Conservation (phyloP, 2,329 filamentous ascomycete genomes). For the Fusarium robinianum region DNA sequence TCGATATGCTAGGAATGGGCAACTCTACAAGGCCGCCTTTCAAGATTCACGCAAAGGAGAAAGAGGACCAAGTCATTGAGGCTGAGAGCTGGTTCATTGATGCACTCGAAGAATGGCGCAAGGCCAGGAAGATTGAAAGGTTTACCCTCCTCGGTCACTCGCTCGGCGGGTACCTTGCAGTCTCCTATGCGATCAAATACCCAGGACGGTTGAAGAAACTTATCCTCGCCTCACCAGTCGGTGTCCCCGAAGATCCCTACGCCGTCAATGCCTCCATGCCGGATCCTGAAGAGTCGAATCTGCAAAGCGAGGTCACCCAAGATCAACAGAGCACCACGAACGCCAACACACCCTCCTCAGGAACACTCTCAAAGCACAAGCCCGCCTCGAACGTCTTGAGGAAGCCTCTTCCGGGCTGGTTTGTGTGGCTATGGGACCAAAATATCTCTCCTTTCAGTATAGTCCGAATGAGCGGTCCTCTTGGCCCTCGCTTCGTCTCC, state of each 20-base stretch:
- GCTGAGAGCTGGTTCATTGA: constrained; percentile 97
- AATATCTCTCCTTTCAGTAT: constrained; percentile 95
- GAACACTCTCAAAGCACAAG: constrained; percentile 47
- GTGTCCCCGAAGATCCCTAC: constrained; percentile 92
- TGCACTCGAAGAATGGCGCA: constrained; percentile 93
- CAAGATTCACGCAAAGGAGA: constrained; percentile 80
- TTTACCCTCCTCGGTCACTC: constrained; percentile 95
- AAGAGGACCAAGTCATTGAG: constrained; percentile 78
- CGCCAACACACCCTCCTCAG: constrained; percentile 29
- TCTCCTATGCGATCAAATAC: constrained; percentile 95
- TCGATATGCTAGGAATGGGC: constrained; percentile 97
- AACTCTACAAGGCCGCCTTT: constrained; percentile 84
- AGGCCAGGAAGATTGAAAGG: constrained; percentile 83
- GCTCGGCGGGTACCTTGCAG: constrained; percentile 90
- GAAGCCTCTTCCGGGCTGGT: constrained; percentile 77
- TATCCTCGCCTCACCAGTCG: constrained; percentile 91
- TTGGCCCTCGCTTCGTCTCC: constrained; percentile 89
- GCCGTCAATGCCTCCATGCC: constrained; percentile 81
- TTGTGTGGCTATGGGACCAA: constrained; percentile 93
- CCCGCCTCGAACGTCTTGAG: constrained; percentile 42
- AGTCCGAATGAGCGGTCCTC: constrained; percentile 82
- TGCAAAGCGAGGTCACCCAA: constrained; percentile 79
- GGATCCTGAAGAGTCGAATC: constrained; percentile 71
- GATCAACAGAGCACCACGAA: constrained; percentile 63
- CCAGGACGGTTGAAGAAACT: constrained; percentile 94